Conservation (phyloP, 2,329 filamentous ascomycete genomes). For the Tothia fuscella region DNA sequence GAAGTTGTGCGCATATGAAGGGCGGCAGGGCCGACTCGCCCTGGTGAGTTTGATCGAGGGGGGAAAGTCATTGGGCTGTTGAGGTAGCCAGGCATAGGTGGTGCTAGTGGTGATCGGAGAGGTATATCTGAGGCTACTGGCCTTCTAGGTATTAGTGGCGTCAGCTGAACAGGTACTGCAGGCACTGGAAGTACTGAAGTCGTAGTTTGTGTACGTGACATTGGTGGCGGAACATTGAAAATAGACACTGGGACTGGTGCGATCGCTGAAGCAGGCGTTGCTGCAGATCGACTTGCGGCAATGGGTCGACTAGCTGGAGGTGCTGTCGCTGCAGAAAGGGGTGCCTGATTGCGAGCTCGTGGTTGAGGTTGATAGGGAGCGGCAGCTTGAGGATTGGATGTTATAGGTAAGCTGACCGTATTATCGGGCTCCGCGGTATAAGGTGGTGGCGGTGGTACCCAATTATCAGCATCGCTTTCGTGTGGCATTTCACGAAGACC, state of each 20-base stretch:
- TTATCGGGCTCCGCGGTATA: conserved; percentile 52
- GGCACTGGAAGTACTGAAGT: neutral
- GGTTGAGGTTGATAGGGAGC: neutral
- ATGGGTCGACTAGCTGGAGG: neutral
- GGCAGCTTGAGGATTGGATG: neutral
- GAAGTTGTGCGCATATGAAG: neutral
- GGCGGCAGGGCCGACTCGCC: neutral
- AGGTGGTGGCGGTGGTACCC: conserved; percentile 74
- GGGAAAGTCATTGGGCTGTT: neutral
- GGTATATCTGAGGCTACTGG: neutral
- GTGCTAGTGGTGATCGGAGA: neutral
- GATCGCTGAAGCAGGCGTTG: neutral
- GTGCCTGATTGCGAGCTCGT: neutral
- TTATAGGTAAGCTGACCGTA: conserved; percentile 6
- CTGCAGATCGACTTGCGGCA: neutral
- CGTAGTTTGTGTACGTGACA: neutral
- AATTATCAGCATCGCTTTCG: conserved; percentile 79
- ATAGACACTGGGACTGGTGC: neutral
- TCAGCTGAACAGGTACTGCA: neutral
- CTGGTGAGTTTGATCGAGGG: neutral
- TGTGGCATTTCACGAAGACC: conserved; percentile 63
- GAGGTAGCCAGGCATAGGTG: neutral
- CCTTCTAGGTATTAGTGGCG: neutral
- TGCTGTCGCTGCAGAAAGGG: neutral
- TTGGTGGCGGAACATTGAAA: neutral